Evolutionary conservation across 1,284 basidiomycete species (phyloP), one percentile per base, ranked within the genome.

Genomic region (Cutaneotrichosporon sp.): DNA sequence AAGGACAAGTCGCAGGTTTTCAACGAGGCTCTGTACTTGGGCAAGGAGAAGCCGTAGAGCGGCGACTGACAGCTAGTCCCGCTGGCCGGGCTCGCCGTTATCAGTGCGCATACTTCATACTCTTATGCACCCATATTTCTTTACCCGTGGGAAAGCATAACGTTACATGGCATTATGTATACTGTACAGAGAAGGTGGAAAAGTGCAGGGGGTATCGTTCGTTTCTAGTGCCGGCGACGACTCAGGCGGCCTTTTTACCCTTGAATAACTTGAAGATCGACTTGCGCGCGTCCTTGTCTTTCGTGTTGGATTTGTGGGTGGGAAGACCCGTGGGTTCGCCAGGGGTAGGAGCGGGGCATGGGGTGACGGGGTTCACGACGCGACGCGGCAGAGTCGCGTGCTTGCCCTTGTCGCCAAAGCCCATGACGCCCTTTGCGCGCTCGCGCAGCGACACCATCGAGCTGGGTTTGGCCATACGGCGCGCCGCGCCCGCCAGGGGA

Each of bases 361-460:
- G 39, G 17, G 4, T 22, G 30, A 30, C 26, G n/a, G n/a, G n/a
- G n/a, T n/a, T n/a, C n/a, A n/a, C n/a, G n/a, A n/a, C 36, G 34
- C 39, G 49, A 37, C 50, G 37, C 3, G 50, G 50, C 22, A 45
- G 26, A 34, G 30, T 40, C 42, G 4, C 52, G 39, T 1, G 37
- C 51, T 30, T 56, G 47, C 35, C 46, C 48, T 33, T 55, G 53
- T 21, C 51, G 53, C 39, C 58, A 33, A 12, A 14, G 14, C 20
- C 26, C 12, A 71, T 45, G 22, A 69, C 51, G 2, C 62, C 57
- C 38, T 64, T 46, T 0, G 70, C 70, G 26, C 58, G 49, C 15
- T 73, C 70, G 18, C 72, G 60, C 7, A 73, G 59, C 7, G 58
- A 62, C 3, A 64, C 62, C 61, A 69, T 41, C 39, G 36, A 39